phyloP scores from a whole-genome alignment of 495 filamentous ascomycete species.

The Aspergillus egyptiacus region DNA sequence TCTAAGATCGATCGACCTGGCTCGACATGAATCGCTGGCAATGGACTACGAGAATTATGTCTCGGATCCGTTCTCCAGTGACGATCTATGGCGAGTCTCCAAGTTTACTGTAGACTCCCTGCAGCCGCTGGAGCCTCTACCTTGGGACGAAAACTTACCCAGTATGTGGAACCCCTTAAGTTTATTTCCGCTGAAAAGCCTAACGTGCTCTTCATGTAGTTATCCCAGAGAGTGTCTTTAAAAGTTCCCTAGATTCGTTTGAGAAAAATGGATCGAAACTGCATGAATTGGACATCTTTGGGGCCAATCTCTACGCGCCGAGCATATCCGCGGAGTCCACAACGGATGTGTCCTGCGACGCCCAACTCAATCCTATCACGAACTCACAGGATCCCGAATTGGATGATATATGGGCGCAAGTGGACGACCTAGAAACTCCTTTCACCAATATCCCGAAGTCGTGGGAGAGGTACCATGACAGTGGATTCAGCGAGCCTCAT shows the following conservation, averaged over 20 bases:
- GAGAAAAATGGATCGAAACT: slow-evolving; percentile 21
- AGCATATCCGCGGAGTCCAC: slow-evolving; percentile 18
- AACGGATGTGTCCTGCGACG: slow-evolving; percentile 30
- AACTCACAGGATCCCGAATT: slow-evolving; percentile 16
- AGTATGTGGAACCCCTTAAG: slow-evolving; percentile 23
- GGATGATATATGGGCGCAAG: slow-evolving; percentile 53
- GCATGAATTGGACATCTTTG: slow-evolving; percentile 32
- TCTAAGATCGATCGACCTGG: too few species aligned
- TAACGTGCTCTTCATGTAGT: slow-evolving; percentile 17
- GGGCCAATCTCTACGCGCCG: slow-evolving; percentile 17
- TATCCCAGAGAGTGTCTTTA: slow-evolving; percentile 25
- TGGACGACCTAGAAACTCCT: slow-evolving; percentile 9
- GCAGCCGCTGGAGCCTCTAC: slow-evolving; percentile 34
- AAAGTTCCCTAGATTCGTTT: slow-evolving; percentile 17
- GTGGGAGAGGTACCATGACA: slow-evolving; percentile 65
- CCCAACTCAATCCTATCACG: slow-evolving; percentile 13
- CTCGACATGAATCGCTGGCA: slow-evolving; percentile 11
- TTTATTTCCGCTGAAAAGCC: neutral
- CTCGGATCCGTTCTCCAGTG: slow-evolving; percentile 64
- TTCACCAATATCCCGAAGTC: slow-evolving; percentile 46
- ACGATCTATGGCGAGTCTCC: slow-evolving; percentile 56
- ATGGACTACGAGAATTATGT: slow-evolving; percentile 45
- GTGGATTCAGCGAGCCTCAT: slow-evolving; percentile 33
- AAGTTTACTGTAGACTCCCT: slow-evolving; percentile 38
- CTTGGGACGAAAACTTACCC: slow-evolving; percentile 31